phyloP scores from a whole-genome alignment of 805 yeast species.

The Yamadazyma laniorum region DNA sequence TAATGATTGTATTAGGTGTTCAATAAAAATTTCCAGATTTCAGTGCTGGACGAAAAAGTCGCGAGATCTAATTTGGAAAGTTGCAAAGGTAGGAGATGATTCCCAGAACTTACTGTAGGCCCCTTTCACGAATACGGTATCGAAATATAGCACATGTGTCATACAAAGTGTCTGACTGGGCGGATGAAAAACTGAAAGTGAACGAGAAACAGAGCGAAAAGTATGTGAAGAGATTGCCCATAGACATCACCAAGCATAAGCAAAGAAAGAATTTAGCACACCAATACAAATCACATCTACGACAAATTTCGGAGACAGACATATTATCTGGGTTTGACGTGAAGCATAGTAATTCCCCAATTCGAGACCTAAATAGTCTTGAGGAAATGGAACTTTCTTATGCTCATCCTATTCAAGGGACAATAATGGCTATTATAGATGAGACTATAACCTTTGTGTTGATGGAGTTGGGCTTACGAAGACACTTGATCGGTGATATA shows the following conservation, averaged over 20 bases:
- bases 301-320: neutral
- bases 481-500: conserved; percentile 15
- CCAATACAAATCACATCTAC: neutral
- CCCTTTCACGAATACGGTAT: neutral
- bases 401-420: conserved; percentile 10
- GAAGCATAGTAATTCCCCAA: neutral
- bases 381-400: conserved; percentile 4
- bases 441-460: conserved; percentile 24
- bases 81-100: neutral
- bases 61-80: neutral
- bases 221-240: conserved; percentile 6
- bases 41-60: neutral
- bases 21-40: neutral
- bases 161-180: neutral
- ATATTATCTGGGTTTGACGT: neutral
- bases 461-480: conserved; percentile 29
- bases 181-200: neutral
- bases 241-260: conserved; percentile 2
- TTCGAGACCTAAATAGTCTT: neutral
- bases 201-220: neutral
- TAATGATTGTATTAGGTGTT: conserved; percentile 1
- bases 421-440: conserved; percentile 9
- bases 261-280: conserved; percentile 1
- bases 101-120: neutral
- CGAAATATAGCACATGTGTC: neutral